Evolutionary conservation across 345 rosid genomes (phyloP).

Genomic region (Adansonia digitata): DNA sequence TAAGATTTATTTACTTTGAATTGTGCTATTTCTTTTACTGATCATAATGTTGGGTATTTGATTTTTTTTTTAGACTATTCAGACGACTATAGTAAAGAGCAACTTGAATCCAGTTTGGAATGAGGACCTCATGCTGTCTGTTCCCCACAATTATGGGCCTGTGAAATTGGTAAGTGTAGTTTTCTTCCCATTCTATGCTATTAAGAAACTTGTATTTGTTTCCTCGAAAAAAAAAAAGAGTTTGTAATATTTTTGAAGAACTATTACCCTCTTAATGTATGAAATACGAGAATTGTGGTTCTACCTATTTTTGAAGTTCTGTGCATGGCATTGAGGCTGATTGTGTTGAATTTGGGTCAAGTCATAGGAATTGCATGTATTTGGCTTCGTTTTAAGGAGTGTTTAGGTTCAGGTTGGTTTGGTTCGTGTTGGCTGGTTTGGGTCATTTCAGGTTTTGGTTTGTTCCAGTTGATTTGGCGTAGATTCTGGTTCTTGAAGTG

Average conservation of each 20-base stretch:
- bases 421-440: too few relatives aligned
- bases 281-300: too few relatives aligned
- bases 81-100: slow-evolving; percentile 47
- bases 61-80: slow-evolving; percentile 46
- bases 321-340: too few relatives aligned
- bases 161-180: slow-evolving; percentile 53
- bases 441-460: too few relatives aligned
- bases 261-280: too few relatives aligned
- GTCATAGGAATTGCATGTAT: too few relatives aligned
- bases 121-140: slow-evolving; percentile 75
- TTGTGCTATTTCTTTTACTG: neutral
- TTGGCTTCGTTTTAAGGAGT: too few relatives aligned
- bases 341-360: too few relatives aligned
- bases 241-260: neutral
- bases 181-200: neutral
- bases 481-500: too few relatives aligned
- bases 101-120: slow-evolving; percentile 83
- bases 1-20: neutral
- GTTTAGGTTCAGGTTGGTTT: too few relatives aligned
- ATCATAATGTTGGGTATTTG: neutral
- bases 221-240: neutral
- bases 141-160: slow-evolving; percentile 55
- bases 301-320: too few relatives aligned
- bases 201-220: neutral
- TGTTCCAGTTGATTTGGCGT: too few relatives aligned